These are phyloP conservation scores for Curvularia lunata DNA, from an alignment of 2,329 filamentous ascomycete species.

Conservation along the genomic window DNA sequence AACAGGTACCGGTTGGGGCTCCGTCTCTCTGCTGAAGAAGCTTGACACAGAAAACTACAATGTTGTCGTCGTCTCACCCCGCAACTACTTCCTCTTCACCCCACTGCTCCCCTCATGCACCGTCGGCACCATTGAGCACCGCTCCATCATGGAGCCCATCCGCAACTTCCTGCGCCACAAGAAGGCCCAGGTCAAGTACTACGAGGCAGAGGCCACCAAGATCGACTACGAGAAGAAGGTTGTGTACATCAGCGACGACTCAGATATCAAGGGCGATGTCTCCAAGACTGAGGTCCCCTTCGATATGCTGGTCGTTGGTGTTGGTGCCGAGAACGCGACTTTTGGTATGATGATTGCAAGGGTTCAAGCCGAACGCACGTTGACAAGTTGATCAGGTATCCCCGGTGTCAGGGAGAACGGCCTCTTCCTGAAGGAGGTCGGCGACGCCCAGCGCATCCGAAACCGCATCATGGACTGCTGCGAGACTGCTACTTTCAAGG, in stretches of 20 bases:
- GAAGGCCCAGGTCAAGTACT: conserved; percentile 91
- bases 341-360: conserved; percentile 68
- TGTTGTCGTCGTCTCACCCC: conserved; percentile 94
- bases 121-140: conserved; percentile 96
- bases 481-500: conserved; percentile 98
- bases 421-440: conserved; percentile 98
- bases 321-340: conserved; percentile 97
- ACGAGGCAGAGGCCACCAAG: conserved; percentile 96
- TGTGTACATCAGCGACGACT: conserved; percentile 88
- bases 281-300: conserved; percentile 89
- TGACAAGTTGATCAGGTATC: conserved; percentile 63
- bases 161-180: conserved; percentile 96
- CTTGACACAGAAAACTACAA: conserved; percentile 99
- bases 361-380: conserved; percentile 1
- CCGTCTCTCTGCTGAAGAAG: conserved; percentile 96
- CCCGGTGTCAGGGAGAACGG: conserved; percentile 93
- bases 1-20: conserved; percentile 92
- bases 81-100: conserved; percentile 99
- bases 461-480: conserved; percentile 99
- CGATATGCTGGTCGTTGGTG: conserved; percentile 97
- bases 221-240: conserved; percentile 92
- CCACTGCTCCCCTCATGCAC: conserved; percentile 96
- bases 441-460: conserved; percentile 92
- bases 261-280: conserved; percentile 84
- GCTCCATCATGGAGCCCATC: conserved; percentile 99